phyloP scores from a whole-genome alignment of 2,329 filamentous ascomycete species.

The Fusarium odoratissimum region DNA sequence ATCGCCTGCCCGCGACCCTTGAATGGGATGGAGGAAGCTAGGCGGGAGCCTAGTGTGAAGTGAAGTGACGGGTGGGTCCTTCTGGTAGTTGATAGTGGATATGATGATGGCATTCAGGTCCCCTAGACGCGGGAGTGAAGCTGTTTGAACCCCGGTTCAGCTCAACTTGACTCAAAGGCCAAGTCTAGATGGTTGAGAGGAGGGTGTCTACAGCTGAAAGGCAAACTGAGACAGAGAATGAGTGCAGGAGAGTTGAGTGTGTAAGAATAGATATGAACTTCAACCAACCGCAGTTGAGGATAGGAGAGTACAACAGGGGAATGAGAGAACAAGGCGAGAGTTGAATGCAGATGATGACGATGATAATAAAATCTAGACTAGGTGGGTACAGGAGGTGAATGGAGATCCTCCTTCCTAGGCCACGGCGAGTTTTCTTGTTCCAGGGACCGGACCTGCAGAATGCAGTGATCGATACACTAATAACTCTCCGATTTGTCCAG shows the following conservation, averaged over 20 bases:
- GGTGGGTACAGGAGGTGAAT: not conserved
- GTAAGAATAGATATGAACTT: not conserved
- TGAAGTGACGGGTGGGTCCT: not conserved
- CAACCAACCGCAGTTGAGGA: constrained; percentile 3
- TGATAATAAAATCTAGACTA: constrained; percentile 15
- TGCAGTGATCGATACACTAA: constrained; percentile 22
- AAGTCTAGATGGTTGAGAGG: not conserved
- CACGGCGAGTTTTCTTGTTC: constrained; percentile 18
- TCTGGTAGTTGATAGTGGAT: constrained; percentile 20
- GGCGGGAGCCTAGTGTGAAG: constrained; percentile 18
- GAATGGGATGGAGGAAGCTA: constrained; percentile 12
- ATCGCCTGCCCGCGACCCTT: constrained; percentile 18
- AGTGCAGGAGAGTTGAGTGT: not conserved
- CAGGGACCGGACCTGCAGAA: constrained; percentile 24
- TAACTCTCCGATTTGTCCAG: constrained; percentile 17
- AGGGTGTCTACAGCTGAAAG: not conserved
- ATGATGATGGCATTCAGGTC: constrained; percentile 30
- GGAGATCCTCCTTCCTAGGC: not conserved
- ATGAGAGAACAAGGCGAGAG: not conserved
- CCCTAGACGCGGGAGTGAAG: constrained; percentile 7
- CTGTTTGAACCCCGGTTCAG: not conserved
- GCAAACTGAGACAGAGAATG: constrained; percentile 25
- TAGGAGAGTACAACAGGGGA: not conserved
- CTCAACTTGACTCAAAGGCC: constrained; percentile 1
- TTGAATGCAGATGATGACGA: constrained; percentile 12